Percentiles rank a stretch among this genome's conserved stretches.
phyloP scores from a whole-genome alignment of 176 grass and related monocot species.

The Microstegium vimineum region DNA sequence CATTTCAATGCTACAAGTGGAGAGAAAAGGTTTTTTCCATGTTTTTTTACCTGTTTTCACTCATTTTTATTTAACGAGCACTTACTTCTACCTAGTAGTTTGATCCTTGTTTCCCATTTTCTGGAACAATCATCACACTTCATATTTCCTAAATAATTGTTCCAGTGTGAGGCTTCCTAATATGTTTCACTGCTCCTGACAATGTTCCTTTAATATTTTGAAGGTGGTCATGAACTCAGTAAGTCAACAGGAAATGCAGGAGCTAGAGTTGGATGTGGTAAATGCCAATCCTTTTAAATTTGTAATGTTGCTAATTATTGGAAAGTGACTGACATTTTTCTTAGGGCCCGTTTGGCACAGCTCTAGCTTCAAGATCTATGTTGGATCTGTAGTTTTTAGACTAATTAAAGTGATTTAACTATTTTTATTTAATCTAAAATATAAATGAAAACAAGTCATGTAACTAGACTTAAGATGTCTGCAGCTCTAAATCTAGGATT shows the following conservation, averaged over 20 bases:
- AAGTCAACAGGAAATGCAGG: conserved; percentile 74
- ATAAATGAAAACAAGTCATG: no score
- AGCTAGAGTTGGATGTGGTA: conserved; percentile 66
- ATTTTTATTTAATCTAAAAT: no score
- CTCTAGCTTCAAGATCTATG: no score
- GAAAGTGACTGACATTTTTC: background rate
- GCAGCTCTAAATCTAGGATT: no score
- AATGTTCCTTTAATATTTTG: conserved; percentile 23
- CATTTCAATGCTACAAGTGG: background rate
- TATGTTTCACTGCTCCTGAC: conserved; percentile 12
- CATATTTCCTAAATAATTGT: background rate
- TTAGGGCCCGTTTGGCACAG: no score
- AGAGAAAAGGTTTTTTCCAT: background rate
- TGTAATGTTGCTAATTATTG: background rate
- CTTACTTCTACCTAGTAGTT: background rate
- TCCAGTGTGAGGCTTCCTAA: background rate
- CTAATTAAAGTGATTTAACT: no score
- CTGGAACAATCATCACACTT: background rate
- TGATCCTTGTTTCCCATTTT: conserved; percentile 1
- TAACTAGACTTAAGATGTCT: no score
- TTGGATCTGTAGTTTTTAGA: no score
- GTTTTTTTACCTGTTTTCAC: background rate
- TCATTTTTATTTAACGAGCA: background rate
- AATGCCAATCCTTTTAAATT: background rate
- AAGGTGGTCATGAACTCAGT: conserved; percentile 66